Conservation (phyloP, 2,329 filamentous ascomycete genomes). For the Truncatella angustata region DNA sequence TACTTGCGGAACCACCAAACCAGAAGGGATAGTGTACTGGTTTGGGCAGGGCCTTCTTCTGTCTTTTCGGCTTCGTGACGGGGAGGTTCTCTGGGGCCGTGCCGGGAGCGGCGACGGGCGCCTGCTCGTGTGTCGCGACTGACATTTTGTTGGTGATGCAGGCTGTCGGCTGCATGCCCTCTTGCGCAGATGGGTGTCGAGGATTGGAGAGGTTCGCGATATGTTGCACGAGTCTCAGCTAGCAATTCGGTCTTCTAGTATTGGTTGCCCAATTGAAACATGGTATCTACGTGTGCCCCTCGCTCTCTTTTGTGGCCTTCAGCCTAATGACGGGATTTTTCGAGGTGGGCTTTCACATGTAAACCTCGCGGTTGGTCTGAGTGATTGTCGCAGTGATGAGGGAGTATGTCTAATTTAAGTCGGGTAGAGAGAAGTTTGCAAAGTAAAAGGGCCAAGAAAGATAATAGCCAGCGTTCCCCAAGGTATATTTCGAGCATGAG, state of each 20-base stretch:
- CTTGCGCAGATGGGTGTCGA: background rate
- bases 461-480: too few species aligned
- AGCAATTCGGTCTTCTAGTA: constrained; percentile 8
- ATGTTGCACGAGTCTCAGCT: constrained; percentile 4
- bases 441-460: too few species aligned
- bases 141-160: constrained; percentile 13
- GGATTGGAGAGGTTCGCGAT: background rate
- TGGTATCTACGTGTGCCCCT: background rate
- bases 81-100: background rate
- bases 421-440: too few species aligned
- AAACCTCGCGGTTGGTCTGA: too few species aligned
- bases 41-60: constrained; percentile 41
- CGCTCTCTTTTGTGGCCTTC: background rate
- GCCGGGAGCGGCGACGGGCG: constrained; percentile 17
- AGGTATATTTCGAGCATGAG: background rate
- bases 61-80: constrained; percentile 16
- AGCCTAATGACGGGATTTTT: too few species aligned
- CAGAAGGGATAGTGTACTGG: constrained; percentile 71
- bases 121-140: constrained; percentile 13
- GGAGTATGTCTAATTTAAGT: too few species aligned
- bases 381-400: too few species aligned
- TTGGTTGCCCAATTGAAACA: constrained; percentile 5
- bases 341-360: too few species aligned
- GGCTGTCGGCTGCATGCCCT: constrained; percentile 10
- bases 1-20: constrained; percentile 95